Evolutionary conservation across 2,329 filamentous ascomycete genomes (phyloP), one percentile per base, ranked within the genome.

Genomic region (Ampelomyces quisqualis): DNA sequence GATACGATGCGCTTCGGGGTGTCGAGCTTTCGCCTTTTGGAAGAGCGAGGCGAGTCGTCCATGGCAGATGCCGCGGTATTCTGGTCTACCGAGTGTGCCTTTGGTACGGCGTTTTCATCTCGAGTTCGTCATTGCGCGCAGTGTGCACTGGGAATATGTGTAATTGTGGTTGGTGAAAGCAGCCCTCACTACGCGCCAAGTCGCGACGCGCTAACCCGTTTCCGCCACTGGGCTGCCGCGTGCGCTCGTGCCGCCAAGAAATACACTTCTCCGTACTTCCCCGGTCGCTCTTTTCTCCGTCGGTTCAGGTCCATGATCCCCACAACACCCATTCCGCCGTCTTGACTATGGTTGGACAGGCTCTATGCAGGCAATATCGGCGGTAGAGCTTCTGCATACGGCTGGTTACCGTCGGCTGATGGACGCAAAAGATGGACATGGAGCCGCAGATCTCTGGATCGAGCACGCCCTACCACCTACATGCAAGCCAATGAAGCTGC

Each of bases 11-110:
- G 50, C 33, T 50, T 50, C 10, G 57, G 47, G 9, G 52, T 56
- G 29, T 67, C 61, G 42, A 68, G 54, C 49, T 64, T 68, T 48
- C 65, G 60, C 43, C 64, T 57, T 53, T 68, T 68, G 14, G 60
- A 57, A 27, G 63, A 60, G 32, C 64, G 62, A n/a, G 62, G 61
- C 26, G 62, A 59, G 26, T 58, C 61, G 46, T 62, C 59, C 65
- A 68, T 68, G 20, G 21, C 26, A n/a, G 15, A 7, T 7, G 39
- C 7, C 17, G 30, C 21, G 22, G 11, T n/a, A n/a, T n/a, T n/a
- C n/a, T n/a, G n/a, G n/a, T n/a, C n/a, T n/a, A n/a, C n/a, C n/a
- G n/a, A n/a, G n/a, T n/a, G n/a, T n/a, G n/a, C n/a, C n/a, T n/a
- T n/a, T n/a, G n/a, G n/a, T n/a, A n/a, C n/a, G n/a, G n/a, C n/a